Percentiles rank a stretch among this genome's conserved stretches.
Conservation (phyloP, 1,284 basidiomycete species). For the Tranzscheliella williamsii region DNA sequence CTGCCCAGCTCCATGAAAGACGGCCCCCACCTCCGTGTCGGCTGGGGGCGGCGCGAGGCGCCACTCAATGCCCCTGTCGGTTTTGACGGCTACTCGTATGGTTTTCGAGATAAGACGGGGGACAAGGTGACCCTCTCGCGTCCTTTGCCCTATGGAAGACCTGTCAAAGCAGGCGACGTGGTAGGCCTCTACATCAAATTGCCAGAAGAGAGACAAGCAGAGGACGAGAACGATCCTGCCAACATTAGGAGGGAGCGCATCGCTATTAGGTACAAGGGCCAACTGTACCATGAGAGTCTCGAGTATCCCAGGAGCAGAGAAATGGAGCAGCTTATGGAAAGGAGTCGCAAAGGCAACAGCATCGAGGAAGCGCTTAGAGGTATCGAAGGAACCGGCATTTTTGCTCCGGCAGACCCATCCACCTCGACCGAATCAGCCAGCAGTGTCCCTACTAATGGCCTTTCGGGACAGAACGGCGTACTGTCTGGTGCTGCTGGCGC, state of each 20-base stretch:
- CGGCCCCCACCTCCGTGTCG: conserved; percentile 83
- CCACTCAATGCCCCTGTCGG: conserved; percentile 89
- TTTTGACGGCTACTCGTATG: conserved; percentile 91
- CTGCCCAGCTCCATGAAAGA: conserved; percentile 50
- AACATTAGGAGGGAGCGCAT: conserved; percentile 55
- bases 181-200: conserved; percentile 91
- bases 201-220: conserved; percentile 63
- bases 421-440: neutral
- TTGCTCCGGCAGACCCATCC: conserved; percentile 4
- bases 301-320: conserved; percentile 91
- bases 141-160: conserved; percentile 71
- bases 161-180: conserved; percentile 81
- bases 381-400: conserved; percentile 23
- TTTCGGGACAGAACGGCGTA: neutral
- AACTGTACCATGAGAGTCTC: conserved; percentile 90
- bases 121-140: conserved; percentile 85
- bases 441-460: neutral
- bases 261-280: conserved; percentile 91
- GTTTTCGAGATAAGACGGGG: conserved; percentile 84
- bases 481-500: neutral
- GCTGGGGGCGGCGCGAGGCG: conserved; percentile 89
- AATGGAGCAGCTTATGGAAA: conserved; percentile 72
- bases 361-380: conserved; percentile 25
- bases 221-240: conserved; percentile 28
- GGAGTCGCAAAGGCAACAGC: conserved; percentile 52